Evolutionary conservation across 2,329 filamentous ascomycete genomes (phyloP), one percentile per base, ranked within the genome.

Genomic region (Colletotrichum sp.): DNA sequence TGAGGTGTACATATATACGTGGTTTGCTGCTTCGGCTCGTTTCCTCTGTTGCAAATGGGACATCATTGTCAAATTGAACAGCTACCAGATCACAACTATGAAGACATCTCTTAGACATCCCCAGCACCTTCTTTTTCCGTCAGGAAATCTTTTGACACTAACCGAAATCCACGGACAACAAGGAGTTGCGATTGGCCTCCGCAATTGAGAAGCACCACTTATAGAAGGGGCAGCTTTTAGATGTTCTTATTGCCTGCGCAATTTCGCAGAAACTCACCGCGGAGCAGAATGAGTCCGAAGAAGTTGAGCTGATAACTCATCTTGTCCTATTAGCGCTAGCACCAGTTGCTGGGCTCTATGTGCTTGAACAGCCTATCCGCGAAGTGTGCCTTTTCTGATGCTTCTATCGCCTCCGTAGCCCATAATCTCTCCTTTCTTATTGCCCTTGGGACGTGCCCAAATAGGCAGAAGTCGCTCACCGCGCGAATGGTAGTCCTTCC

Each of bases 391-490:
- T 44, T 16, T 19, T 3, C 36, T 44, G 5, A 27, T 27, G 6
- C 27, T 27, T 27, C 27, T 27, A 27, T 27, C 6, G 6, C 27
- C 27, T 27, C 27, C 5, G 5, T 4, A 5, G 27, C 6, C 27
- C 27, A 4, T 27, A 2, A 6, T 27, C 27, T 6, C 27, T 6
- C 27, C 4, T 27, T 1, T 19, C 5, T 44, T 12, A 44, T 44
- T 44, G 5, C 19, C 0, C 1, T 44, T 0, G n/a, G 1, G 0
- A n/a, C n/a, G 39, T 8, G 39, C 39, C 39, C 5, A 5, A n/a
- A 44, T 11, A n/a, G 39, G 5, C 6, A 27, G 27, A 27, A 27
- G 27, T 27, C 27, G 6, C 27, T 27, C 27, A 27, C 4, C 6
- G 27, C 27, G 27, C 6, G 6, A 27, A 27, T 27, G 25, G 25